phyloP scores from a whole-genome alignment of 306 rosid genomes.

The Lupinus albus region DNA sequence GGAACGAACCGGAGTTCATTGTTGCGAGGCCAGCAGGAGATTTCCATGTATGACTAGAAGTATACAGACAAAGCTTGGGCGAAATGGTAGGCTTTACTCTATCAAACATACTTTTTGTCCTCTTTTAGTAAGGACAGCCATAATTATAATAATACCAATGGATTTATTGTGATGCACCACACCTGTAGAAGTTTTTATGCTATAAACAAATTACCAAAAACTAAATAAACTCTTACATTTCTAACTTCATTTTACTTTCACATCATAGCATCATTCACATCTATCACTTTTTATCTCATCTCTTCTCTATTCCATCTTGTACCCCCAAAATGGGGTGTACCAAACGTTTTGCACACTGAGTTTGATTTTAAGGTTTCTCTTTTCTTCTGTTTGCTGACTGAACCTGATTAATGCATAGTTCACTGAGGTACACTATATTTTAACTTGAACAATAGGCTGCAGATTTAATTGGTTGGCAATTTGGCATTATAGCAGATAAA shows the following conservation, averaged over 20 bases:
- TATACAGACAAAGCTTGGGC: constrained; percentile 25
- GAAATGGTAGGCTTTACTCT: constrained; percentile 16
- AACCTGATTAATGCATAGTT: constrained; percentile 5
- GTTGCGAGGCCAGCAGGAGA: constrained; percentile 18
- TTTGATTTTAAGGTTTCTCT: background rate
- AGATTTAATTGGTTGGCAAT: constrained; percentile 3
- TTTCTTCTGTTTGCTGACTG: constrained; percentile 9
- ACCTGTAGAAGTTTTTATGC: too few relatives aligned
- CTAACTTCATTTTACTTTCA: too few relatives aligned
- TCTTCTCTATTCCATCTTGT: too few relatives aligned
- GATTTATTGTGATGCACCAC: background rate
- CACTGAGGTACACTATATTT: background rate
- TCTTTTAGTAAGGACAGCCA: background rate
- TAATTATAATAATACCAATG: background rate
- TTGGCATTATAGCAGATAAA: background rate
- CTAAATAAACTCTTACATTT: too few relatives aligned
- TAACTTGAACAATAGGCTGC: constrained; percentile 2
- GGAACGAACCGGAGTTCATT: constrained; percentile 39
- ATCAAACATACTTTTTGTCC: background rate
- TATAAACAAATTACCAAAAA: too few relatives aligned
- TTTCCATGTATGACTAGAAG: constrained; percentile 6
- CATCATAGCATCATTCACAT: too few relatives aligned
- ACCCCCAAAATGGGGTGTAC: too few relatives aligned
- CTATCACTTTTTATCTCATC: too few relatives aligned
- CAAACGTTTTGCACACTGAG: too few relatives aligned